Base-by-base conservation (phyloP, 768 basidiomycete species). In the Lentinula aciculospora region DNA sequence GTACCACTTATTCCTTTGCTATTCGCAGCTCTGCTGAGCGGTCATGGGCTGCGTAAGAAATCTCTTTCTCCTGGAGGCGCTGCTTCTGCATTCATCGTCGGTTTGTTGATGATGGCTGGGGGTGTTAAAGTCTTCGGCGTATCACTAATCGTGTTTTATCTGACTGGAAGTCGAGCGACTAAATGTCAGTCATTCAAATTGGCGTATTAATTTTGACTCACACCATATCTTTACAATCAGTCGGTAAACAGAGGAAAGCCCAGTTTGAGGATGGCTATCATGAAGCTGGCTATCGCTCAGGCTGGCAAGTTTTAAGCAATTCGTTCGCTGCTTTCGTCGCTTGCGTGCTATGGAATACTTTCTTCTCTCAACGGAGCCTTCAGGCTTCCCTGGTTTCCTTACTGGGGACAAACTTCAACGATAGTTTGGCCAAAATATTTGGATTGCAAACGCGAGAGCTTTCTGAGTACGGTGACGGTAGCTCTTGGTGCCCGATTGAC, bases 251-350 rank as follows among this genome's bases (percentile, higher is more conserved):
- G 51, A 75, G 77, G 53, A 98, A 97, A 68, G 80, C 81, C 3
- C 73, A 75, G 60, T 76, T 94, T 36, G 92, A 95, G 68, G 89
- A 89, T 40, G 91, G 88, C 0, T 84, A 89, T 64, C 80, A 87
- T 49, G 83, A 82, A 53, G 78, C 78, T 12, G 94, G 92, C 0
- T 84, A 93, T 67, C 79, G 94, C 44, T 81, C 74, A 29, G 89
- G 84, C 15, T 81, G 83, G 74, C 94, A 96, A 71, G 94, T 94
- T 21, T 70, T 95, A 9, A 86, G 84, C 73, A 95, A 94, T 67
- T 89, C 89, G 34, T 74, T 82, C 12, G 77, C 84, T 21, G 88
- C 85, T 0, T 67, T 87, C 21, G 61, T 81, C 3, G 87, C 86
- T 5, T 76, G 78, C 21, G 67, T 82, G 37, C 48, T 79, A 0